Conservation (phyloP, 805 yeast genomes). For the Ogataea methanolica region DNA sequence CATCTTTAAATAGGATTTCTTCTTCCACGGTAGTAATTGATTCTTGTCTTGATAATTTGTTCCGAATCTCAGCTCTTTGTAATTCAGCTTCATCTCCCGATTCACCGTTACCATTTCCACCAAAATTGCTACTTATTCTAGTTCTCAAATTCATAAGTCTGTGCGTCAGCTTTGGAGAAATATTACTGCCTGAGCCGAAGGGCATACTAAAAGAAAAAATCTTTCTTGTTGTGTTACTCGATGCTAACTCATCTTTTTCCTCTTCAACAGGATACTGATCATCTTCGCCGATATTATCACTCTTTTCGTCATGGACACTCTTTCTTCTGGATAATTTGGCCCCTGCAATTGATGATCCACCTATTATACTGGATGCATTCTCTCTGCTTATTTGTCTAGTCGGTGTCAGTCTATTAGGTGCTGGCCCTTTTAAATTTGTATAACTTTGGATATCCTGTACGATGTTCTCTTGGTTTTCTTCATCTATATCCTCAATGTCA, state of each 20-base stretch:
- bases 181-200: constrained; percentile 38
- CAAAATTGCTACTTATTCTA: constrained; percentile 18
- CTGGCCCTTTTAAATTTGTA: neutral
- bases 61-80: constrained; percentile 31
- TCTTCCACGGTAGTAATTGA: constrained; percentile 62
- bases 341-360: constrained; percentile 37
- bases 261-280: constrained; percentile 13
- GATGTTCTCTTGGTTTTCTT: constrained; percentile 13
- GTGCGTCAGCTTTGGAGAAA: constrained; percentile 8
- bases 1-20: constrained; percentile 47
- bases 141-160: constrained; percentile 12
- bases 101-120: neutral
- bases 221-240: constrained; percentile 15
- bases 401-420: neutral
- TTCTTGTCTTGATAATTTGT: constrained; percentile 47
- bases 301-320: no score
- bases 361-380: constrained; percentile 45
- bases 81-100: constrained; percentile 3
- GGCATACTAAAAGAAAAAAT: constrained; percentile 58
- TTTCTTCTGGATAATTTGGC: no score
- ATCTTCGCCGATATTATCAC: neutral
- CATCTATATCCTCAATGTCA: constrained; percentile 22
- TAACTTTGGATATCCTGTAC: constrained; percentile 6
- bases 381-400: constrained; percentile 5
- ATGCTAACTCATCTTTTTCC: constrained; percentile 12